Percentiles rank a stretch among this genome's conserved stretches.
Conservation (phyloP, 306 rosid species). For the Prunus dulcis region DNA sequence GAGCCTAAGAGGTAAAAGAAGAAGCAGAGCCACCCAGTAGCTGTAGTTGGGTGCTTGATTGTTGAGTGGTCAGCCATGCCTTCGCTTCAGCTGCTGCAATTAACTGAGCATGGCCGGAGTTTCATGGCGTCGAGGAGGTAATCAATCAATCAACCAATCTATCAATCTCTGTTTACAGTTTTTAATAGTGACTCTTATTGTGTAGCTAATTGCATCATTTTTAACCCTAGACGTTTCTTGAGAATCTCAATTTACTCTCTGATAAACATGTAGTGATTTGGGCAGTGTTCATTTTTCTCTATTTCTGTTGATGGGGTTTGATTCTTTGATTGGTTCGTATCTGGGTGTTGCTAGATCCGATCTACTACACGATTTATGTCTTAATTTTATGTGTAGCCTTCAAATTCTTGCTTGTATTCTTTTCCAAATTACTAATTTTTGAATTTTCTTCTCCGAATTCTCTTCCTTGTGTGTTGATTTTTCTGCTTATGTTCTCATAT, state of each 20-base stretch:
- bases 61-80: conserved; percentile 45
- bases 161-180: neutral
- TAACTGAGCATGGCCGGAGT: conserved; percentile 74
- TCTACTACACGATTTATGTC: neutral
- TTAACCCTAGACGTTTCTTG: no score
- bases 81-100: conserved; percentile 86
- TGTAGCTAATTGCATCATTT: no score
- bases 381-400: neutral
- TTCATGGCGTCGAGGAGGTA: conserved; percentile 90
- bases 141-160: neutral
- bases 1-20: neutral
- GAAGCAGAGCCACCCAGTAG: neutral
- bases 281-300: neutral
- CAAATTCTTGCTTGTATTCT: neutral
- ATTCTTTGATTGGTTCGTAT: neutral
- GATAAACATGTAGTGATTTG: neutral
- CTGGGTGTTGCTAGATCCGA: neutral
- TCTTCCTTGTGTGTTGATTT: neutral
- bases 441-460: neutral
- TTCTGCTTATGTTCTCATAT: neutral
- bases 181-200: neutral
- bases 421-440: neutral
- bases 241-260: no score
- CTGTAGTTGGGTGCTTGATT: neutral
- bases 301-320: neutral